phyloP scores from a whole-genome alignment of 306 rosid species.

The Medicago ruthenica region DNA sequence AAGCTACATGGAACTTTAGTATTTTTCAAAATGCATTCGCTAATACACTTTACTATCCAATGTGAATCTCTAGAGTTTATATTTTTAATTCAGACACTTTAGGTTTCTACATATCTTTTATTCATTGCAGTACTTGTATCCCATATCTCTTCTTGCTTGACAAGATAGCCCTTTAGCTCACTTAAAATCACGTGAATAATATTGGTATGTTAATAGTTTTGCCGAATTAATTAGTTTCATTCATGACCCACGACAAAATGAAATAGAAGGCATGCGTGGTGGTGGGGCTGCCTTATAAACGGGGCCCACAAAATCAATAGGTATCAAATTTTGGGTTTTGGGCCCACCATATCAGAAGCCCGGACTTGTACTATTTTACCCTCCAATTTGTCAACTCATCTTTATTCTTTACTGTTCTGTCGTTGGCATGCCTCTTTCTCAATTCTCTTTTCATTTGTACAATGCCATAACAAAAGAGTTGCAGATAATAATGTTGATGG shows the following conservation, averaged over 20 bases:
- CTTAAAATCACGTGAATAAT: background rate
- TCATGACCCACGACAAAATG: background rate
- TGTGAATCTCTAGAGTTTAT: too few relatives aligned
- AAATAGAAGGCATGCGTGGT: constrained; percentile 43
- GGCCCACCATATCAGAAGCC: constrained; percentile 43
- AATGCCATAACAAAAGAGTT: constrained; percentile 35
- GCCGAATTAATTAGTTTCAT: background rate
- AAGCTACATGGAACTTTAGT: too few relatives aligned
- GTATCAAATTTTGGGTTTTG: background rate
- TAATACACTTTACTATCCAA: too few relatives aligned
- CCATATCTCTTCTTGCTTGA: too few relatives aligned
- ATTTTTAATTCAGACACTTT: too few relatives aligned
- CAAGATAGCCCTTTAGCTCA: too few relatives aligned
- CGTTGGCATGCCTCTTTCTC: constrained; percentile 11
- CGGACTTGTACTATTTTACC: constrained; percentile 17
- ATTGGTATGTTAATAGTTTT: background rate
- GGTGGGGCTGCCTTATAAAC: constrained; percentile 5
- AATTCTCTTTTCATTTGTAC: constrained; percentile 26
- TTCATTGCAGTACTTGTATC: too few relatives aligned
- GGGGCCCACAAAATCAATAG: constrained; percentile 49
- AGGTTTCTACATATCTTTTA: too few relatives aligned
- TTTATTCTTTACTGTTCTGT: constrained; percentile 21
- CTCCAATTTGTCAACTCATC: constrained; percentile 39
- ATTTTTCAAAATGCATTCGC: too few relatives aligned
- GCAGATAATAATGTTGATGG: constrained; percentile 45